These are phyloP conservation scores for Hypoxylon sp. DNA, from an alignment of 2,329 filamentous ascomycete species.

Conservation along the genomic window DNA sequence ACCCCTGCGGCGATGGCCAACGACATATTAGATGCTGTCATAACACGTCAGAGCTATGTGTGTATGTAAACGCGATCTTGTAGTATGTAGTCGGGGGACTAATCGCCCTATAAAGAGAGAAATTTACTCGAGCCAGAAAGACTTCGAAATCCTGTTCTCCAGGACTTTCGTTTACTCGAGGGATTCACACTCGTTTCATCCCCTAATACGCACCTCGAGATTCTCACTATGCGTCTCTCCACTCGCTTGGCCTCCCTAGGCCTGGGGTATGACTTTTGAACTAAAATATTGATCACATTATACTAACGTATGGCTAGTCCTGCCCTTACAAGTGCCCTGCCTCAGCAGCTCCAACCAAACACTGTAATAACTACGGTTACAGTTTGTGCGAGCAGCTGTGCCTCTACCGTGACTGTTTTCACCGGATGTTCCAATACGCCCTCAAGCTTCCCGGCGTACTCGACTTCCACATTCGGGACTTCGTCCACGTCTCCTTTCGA, in stretches of 20 bases:
- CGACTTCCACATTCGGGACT: constrained; percentile 33
- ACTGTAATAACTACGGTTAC: constrained; percentile 49
- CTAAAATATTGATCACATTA: neutral
- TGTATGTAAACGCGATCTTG: constrained; percentile 30
- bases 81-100: neutral
- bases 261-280: constrained; percentile 44
- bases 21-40: constrained; percentile 29
- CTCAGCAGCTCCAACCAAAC: constrained; percentile 37
- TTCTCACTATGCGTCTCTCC: constrained; percentile 44
- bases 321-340: constrained; percentile 41
- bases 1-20: constrained; percentile 19
- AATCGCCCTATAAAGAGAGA: constrained; percentile 38
- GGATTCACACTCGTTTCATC: constrained; percentile 48
- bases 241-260: constrained; percentile 47
- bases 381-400: constrained; percentile 47
- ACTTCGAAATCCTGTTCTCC: constrained; percentile 5
- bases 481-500: constrained; percentile 35
- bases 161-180: constrained; percentile 30
- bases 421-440: constrained; percentile 44
- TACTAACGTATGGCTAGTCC: constrained; percentile 45
- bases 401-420: constrained; percentile 48
- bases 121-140: constrained; percentile 8
- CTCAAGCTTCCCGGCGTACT: constrained; percentile 26
- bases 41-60: constrained; percentile 24
- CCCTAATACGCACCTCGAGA: constrained; percentile 24